Base-by-base conservation (phyloP, 176 grass and related monocot genomes). In the Chrysopogon serrulatus region DNA sequence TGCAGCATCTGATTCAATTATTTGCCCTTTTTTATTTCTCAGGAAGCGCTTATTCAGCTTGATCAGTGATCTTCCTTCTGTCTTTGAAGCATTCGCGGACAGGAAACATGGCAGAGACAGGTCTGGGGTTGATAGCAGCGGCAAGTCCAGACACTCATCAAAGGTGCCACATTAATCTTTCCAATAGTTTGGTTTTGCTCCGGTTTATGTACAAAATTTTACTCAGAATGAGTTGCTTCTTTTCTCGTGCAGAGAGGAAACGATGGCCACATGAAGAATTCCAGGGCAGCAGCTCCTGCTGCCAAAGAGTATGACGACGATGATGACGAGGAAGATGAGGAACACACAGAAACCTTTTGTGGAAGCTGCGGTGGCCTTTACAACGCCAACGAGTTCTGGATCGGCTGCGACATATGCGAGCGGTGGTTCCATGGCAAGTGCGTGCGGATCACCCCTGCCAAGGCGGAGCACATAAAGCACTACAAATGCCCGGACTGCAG, bases 341-440 rank as follows among this genome's bases (percentile, higher is more conserved):
- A 94, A 27, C 90, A 88, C 74, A 94, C n/a, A 2, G 87, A 94
- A 57, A 94, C 92, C 30, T 86, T 92, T 4, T 92, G 92, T 4
- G 92, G 92, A 19, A 68, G 57, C 19, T 94, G 92, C 2, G 44
- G 87, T 0, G 87, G 87, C 19, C 79, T 79, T 33, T 94, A 94
- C 77, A 94, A 85, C 2, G 30, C 83, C 0, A 87, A 51, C 1
- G 92, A 94, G 81, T 94, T 94, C 78, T 94, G 92, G 92, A 94
- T 94, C 2, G 90, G 87, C 34, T 94, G 92, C 34, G 92, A 94
- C 83, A 87, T 91, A 8, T 94, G 92, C 26, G 92, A 94, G 79
- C 77, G 90, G 57, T 94, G 92, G 92, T 94, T 92, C 87, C 92
- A 94, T 6, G 92, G 92, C 21, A 92, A 94, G 68, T 94, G 92